phyloP scores from a whole-genome alignment of 257 asterid genomes.

The Solanum verrucosum region DNA sequence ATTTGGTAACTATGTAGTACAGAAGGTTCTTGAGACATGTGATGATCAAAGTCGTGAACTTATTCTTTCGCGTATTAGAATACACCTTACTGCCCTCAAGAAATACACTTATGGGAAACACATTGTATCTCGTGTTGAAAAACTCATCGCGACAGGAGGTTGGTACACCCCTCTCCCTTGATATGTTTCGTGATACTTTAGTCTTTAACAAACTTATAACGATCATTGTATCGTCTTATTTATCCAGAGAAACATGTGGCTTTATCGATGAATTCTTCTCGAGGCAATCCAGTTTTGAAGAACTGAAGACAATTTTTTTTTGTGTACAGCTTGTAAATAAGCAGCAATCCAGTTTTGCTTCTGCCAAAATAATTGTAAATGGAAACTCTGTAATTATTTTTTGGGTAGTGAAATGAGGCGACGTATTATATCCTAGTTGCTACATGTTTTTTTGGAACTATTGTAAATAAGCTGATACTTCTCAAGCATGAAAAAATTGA shows the following conservation, averaged over 20 bases:
- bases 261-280: not conserved
- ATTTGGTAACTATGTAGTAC: conserved; percentile 81
- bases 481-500: not conserved
- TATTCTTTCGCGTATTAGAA: conserved; percentile 67
- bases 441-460: not conserved
- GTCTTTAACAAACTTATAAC: not conserved
- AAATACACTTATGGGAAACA: conserved; percentile 88
- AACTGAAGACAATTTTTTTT: not conserved
- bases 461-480: not conserved
- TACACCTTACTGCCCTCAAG: conserved; percentile 71
- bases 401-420: not conserved
- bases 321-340: conserved; percentile 5
- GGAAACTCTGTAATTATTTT: not conserved
- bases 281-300: not conserved
- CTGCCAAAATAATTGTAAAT: not conserved
- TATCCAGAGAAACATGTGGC: not conserved
- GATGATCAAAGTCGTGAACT: conserved; percentile 62
- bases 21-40: conserved; percentile 85
- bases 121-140: conserved; percentile 48
- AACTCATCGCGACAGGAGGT: conserved; percentile 87
- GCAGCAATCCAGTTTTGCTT: not conserved
- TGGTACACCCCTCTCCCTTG: not conserved
- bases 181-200: not conserved
- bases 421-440: not conserved
- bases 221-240: not conserved